Conservation (phyloP, 345 rosid genomes). For the Sonneratia caseolaris region DNA sequence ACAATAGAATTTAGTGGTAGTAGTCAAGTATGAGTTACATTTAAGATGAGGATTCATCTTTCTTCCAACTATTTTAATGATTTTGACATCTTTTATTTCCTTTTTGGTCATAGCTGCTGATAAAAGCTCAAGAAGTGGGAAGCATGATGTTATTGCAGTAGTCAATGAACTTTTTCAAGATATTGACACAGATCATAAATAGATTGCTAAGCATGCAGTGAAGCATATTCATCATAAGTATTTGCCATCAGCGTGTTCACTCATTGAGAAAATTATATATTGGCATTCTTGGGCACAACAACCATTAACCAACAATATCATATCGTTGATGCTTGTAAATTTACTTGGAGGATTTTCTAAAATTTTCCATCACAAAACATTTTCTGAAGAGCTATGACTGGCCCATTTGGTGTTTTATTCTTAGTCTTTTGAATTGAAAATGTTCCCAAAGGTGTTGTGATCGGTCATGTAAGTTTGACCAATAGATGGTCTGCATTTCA, state of each 20-base stretch:
- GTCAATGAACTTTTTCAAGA: slow-evolving; percentile 90
- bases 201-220: slow-evolving; percentile 96
- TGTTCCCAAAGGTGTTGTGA: background rate
- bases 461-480: background rate
- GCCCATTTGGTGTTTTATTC: too few species aligned
- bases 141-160: slow-evolving; percentile 98
- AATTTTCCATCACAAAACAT: too few species aligned
- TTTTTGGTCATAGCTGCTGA: slow-evolving; percentile 64
- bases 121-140: slow-evolving; percentile 75
- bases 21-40: background rate
- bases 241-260: slow-evolving; percentile 4
- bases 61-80: background rate
- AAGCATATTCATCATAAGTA: slow-evolving; percentile 99
- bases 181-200: slow-evolving; percentile 81
- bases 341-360: too few species aligned
- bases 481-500: background rate
- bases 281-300: background rate
- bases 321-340: too few species aligned
- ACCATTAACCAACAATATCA: background rate
- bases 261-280: background rate
- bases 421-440: background rate
- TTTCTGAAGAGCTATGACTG: background rate
- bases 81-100: background rate
- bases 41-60: background rate
- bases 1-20: background rate